Conservation (phyloP, 306 rosid species). For the Psophocarpus tetragonolobus region DNA sequence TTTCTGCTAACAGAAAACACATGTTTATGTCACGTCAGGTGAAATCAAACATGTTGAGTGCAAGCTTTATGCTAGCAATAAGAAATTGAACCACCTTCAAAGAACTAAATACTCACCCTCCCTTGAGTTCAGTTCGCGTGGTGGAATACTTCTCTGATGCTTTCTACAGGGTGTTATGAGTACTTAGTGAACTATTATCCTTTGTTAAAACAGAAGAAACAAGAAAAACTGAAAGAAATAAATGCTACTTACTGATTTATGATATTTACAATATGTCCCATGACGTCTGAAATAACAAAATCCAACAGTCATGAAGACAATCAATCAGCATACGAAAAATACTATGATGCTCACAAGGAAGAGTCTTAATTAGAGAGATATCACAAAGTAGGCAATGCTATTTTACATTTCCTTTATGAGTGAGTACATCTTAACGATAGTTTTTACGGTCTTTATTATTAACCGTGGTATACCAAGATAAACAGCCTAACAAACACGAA, state of each 20-base stretch:
- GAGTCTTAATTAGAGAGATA: background rate
- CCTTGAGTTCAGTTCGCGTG: slow-evolving; percentile 78
- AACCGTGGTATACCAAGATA: background rate
- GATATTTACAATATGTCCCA: slow-evolving; percentile 80
- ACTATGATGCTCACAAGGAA: slow-evolving; percentile 16
- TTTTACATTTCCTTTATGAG: slow-evolving; percentile 8
- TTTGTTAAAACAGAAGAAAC: slow-evolving; percentile 7
- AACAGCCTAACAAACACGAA: background rate
- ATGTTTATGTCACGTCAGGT: slow-evolving; percentile 6
- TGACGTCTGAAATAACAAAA: slow-evolving; percentile 63
- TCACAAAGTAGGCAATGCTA: background rate
- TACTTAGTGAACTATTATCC: slow-evolving; percentile 15
- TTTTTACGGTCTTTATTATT: background rate
- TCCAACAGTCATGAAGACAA: slow-evolving; percentile 25
- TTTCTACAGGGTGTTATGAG: slow-evolving; percentile 48
- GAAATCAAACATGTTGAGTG: slow-evolving; percentile 15
- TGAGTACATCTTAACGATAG: background rate
- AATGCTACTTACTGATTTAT: slow-evolving; percentile 69
- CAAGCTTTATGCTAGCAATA: slow-evolving; percentile 4
- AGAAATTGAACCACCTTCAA: background rate
- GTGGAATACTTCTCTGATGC: slow-evolving; percentile 75
- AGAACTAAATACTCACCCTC: slow-evolving; percentile 63
- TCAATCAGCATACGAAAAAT: slow-evolving; percentile 20
- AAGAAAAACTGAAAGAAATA: slow-evolving; percentile 18
- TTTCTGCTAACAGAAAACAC: slow-evolving; percentile 56